Base-by-base conservation (phyloP, 2,329 filamentous ascomycete genomes). In the Rhynchosporium graminicola region DNA sequence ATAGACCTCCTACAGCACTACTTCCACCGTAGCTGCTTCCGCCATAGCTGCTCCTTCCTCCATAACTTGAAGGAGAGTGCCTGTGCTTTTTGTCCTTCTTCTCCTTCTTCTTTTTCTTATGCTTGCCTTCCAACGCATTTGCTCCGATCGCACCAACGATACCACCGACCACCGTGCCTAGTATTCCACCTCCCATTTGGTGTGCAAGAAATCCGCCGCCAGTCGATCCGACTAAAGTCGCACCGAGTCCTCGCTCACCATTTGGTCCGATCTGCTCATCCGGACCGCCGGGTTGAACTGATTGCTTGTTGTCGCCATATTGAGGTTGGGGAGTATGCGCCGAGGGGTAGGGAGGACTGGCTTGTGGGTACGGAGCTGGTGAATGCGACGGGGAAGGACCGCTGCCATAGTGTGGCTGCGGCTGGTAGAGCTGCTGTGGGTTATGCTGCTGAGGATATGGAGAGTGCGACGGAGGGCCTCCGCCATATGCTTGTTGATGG, bases 101-200 rank as follows among this genome's bases (percentile, higher is more conserved):
- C 61, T 73, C 69, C 59, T 74, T 70, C 67, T 76, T 73, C 10
- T 73, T 63, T 20, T 74, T 72, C 71, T 78, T 74, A 7, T 78
- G 46, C 60, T 80, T 79, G 58, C 78, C 69, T 70, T 81, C 80
- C 43, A 84, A 70, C 20, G 79, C 74, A 66, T 85, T 85, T 7
- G 83, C 83, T 2, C 79, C 80, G 12, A 85, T 77, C 0, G 82
- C 83, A 29, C 84, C 84, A 10, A 79, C 81, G 1, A 83, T 77
- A 7, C 79, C 75, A 0, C 83, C 83, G 1, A 80, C 77, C 5
- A 85, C 68, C 1, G 83, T 82, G 29, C 81, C 81, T 42, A 86
- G 70, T 54, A 80, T 75, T 6, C 83, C 82, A 59, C 82, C 81
- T 26, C 83, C 82, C 10, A 82, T 71, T 72, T 86, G 80, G 70